Percentiles rank a stretch among this genome's conserved stretches.
Conservation (phyloP, 495 filamentous ascomycete species). For the Daldinia bambusicola region DNA sequence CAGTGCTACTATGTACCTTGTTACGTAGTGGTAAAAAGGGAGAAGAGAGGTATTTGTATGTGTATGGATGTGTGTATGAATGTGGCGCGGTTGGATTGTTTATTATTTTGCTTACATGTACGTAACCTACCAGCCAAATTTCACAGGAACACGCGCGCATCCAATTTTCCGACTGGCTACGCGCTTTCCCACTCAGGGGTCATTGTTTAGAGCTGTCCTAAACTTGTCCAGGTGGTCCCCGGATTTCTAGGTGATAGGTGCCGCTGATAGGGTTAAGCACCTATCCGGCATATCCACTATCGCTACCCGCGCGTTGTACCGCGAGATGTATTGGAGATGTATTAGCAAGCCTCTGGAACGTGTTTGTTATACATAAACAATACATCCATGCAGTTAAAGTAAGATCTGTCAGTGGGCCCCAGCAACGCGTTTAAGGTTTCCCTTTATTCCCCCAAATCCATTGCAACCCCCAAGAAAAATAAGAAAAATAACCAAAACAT, state of each 20-base stretch:
- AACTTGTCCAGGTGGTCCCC: constrained; percentile 33
- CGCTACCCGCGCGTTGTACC: neutral
- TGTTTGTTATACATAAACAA: neutral
- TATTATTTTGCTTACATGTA: constrained; percentile 39
- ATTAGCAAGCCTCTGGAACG: neutral
- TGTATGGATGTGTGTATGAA: constrained; percentile 11
- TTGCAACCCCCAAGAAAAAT: neutral
- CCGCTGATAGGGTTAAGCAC: constrained; percentile 2
- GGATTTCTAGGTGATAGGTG: constrained; percentile 35
- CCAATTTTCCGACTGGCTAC: constrained; percentile 46
- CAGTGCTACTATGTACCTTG: no score
- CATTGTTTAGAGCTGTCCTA: constrained; percentile 15
- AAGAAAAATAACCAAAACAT: neutral
- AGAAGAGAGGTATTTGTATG: neutral
- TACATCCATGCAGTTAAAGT: neutral
- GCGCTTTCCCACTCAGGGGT: constrained; percentile 33
- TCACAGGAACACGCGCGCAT: constrained; percentile 33
- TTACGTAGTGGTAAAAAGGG: neutral
- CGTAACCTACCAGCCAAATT: neutral
- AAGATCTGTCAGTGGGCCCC: neutral
- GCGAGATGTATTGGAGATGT: neutral
- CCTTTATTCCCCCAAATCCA: neutral
- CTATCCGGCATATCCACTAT: neutral
- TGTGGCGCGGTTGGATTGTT: constrained; percentile 45
- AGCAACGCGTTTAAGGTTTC: neutral